Evolutionary conservation across 2,329 filamentous ascomycete genomes (phyloP).

Genomic region (Cladosporium sp.): DNA sequence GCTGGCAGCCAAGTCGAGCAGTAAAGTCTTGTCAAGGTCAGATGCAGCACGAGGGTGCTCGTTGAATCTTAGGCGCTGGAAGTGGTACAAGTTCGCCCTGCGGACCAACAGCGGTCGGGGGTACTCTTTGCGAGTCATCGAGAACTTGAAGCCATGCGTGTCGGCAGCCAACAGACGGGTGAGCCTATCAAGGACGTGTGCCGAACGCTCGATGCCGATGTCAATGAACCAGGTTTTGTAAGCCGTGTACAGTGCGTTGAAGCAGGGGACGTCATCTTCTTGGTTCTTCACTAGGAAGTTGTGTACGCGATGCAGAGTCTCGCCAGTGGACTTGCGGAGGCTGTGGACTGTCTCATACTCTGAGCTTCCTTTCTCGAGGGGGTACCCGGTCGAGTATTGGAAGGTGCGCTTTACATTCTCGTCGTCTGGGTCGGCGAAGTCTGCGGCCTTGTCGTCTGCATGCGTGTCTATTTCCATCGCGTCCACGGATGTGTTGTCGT

Average conservation of each 20-base stretch:
- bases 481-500: conserved; percentile 57
- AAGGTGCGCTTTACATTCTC: conserved; percentile 84
- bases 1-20: conserved; percentile 86
- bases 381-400: conserved; percentile 84
- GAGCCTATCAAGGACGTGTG: conserved; percentile 87
- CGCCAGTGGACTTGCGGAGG: conserved; percentile 76
- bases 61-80: conserved; percentile 92
- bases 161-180: conserved; percentile 82
- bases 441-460: conserved; percentile 48
- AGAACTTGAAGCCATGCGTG: conserved; percentile 90
- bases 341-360: conserved; percentile 77
- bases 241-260: conserved; percentile 86
- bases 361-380: conserved; percentile 63
- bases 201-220: conserved; percentile 92
- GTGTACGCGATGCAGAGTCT: conserved; percentile 80
- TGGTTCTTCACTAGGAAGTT: conserved; percentile 78
- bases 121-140: conserved; percentile 86
- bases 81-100: conserved; percentile 89
- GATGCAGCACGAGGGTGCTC: conserved; percentile 84
- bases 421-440: conserved; percentile 69
- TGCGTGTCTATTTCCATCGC: conserved; percentile 28
- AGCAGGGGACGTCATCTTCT: conserved; percentile 94
- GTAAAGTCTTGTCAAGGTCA: conserved; percentile 79
- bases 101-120: conserved; percentile 89
- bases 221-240: conserved; percentile 98